phyloP scores from a whole-genome alignment of 495 filamentous ascomycete genomes.

The Lasiosphaeria miniovina region DNA sequence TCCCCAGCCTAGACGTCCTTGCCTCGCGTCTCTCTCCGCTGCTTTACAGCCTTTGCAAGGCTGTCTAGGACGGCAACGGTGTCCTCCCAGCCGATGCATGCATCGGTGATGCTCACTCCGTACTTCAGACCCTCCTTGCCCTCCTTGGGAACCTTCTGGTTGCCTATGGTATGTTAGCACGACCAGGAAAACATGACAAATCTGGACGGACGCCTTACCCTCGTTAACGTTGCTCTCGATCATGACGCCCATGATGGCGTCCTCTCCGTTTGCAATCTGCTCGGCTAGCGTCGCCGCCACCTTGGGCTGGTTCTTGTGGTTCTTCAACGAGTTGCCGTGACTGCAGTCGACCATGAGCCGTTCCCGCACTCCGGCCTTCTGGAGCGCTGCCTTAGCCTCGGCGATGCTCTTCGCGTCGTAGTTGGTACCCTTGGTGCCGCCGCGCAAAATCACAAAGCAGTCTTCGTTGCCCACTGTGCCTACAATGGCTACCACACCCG shows the following conservation, averaged over 20 bases:
- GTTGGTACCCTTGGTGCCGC: constrained; percentile 91
- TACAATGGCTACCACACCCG: constrained; percentile 92
- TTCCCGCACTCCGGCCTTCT: constrained; percentile 43
- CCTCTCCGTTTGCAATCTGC: constrained; percentile 82
- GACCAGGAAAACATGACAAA: not conserved
- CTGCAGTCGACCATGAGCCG: constrained; percentile 98
- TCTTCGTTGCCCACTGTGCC: constrained; percentile 96
- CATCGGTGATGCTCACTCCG: constrained; percentile 96
- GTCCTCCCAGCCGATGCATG: constrained; percentile 92
- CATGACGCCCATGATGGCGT: constrained; percentile 95
- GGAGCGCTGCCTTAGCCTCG: constrained; percentile 33
- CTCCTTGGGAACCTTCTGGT: constrained; percentile 88
- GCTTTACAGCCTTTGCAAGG: constrained; percentile 78
- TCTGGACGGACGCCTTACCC: constrained; percentile 46
- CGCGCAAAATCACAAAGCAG: constrained; percentile 95
- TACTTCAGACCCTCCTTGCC: constrained; percentile 88
- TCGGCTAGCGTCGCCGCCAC: constrained; percentile 78
- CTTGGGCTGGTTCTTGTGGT: constrained; percentile 97
- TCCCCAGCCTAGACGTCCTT: constrained; percentile 13
- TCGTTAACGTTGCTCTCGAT: constrained; percentile 97
- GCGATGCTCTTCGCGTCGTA: constrained; percentile 81
- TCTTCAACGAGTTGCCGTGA: constrained; percentile 92
- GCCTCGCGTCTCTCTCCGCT: constrained; percentile 51
- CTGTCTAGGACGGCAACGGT: constrained; percentile 77
- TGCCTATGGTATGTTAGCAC: constrained; percentile 50